Base-by-base conservation (phyloP, 441 rosid genomes). In the Metrosideros polymorpha region DNA sequence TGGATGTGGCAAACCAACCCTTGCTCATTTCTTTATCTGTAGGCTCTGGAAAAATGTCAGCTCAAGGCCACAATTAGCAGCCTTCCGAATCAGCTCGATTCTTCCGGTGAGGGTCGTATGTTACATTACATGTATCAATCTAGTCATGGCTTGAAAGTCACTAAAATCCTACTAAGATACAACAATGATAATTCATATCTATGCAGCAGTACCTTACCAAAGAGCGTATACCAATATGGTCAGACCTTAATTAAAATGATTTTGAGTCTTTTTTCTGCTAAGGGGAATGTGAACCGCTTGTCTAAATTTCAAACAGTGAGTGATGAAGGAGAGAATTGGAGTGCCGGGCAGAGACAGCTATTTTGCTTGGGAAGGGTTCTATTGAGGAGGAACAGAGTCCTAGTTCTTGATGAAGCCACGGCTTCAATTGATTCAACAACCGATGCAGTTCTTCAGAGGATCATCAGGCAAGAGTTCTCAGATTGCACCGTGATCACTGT, bases 281-380 rank as follows among this genome's bases (percentile, higher is more conserved):
- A 71, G 18, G 84, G 57, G 42, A 53, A 83, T 29, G 42, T 4
- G 39, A 52, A 50, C 39, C 19, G 84, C 30, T 30, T 29, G 15
- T 71, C 9, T 22, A 71, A 39, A 71, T 22, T 71, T 84, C 45
- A 43, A n/a, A 86, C 92, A 94, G 98, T 94, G 85, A 94, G 98
- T 76, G 98, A 95, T 82, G 98, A 95, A 89, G 98, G 98, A 45
- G 99, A 95, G 84, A 97, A 96, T 83, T 96, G 99, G 98, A 96
- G 98, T 56, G 94, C 91, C 19, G 98, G 99, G 85, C 98, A 97
- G 88, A 90, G 98, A 53, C 98, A 97, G 57, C 91, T 96, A 54
- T 96, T 97, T 75, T 96, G 98, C 89, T 95, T 96, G 14, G 99
- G 99, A 86, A 94, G 98, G 91, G 97, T 97, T 15, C 85, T 96